Percentiles rank a stretch among this genome's conserved stretches.
These are phyloP conservation scores for Stachybotrys chlorohalonatus DNA, from an alignment of 2,329 filamentous ascomycete genomes.

Conservation along the genomic window DNA sequence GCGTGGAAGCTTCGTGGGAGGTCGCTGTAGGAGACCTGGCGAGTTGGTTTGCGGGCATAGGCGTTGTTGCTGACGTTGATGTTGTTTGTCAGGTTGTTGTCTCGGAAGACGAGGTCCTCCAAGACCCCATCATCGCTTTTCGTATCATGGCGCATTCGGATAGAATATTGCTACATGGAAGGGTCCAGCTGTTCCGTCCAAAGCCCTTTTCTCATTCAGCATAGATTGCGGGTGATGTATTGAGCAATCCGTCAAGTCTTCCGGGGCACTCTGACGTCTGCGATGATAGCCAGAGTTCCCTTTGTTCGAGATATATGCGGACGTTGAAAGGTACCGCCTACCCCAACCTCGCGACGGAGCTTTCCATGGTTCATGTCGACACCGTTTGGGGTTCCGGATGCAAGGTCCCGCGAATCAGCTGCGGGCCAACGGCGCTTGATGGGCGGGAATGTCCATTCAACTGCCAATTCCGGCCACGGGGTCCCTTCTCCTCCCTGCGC, in stretches of 20 bases:
- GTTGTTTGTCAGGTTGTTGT: neutral
- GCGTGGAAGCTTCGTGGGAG: constrained; percentile 1
- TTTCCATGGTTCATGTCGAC: no score
- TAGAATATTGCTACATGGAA: no score
- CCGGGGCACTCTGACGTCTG: no score
- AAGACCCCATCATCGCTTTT: constrained; percentile 8
- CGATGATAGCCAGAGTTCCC: no score
- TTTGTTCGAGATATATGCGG: no score
- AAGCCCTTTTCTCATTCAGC: no score
- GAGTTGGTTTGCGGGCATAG: neutral
- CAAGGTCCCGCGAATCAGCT: neutral
- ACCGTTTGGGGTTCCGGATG: neutral
- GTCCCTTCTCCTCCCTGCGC: neutral
- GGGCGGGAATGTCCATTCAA: neutral
- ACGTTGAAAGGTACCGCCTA: no score
- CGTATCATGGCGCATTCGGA: constrained; percentile 10
- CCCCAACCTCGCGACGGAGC: no score
- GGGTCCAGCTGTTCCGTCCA: no score
- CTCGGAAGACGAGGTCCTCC: constrained; percentile 3
- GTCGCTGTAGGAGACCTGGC: neutral
- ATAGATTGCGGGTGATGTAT: no score
- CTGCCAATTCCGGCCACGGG: neutral
- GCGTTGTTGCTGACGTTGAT: neutral
- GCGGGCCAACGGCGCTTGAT: neutral
- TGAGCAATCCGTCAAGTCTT: no score